These are phyloP conservation scores for Fomitopsis schrenkii DNA, from an alignment of 1,284 basidiomycete genomes.

Conservation along the genomic window DNA sequence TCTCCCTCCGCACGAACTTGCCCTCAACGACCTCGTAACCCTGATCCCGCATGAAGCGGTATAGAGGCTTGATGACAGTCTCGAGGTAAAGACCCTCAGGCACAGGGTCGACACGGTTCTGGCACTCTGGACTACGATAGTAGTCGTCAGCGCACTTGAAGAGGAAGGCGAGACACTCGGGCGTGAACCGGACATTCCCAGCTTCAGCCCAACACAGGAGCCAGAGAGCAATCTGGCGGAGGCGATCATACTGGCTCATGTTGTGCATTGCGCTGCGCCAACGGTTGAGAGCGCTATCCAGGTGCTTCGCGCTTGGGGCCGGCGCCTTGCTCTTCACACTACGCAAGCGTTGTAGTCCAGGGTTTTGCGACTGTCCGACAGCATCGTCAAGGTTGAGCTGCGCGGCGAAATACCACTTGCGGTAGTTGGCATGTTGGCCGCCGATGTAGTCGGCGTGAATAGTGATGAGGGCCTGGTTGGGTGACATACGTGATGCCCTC, in stretches of 20 bases:
- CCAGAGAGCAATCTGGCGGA: constrained; percentile 94
- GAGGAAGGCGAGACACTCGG: constrained; percentile 98
- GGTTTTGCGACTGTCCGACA: constrained; percentile 93
- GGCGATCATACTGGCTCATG: constrained; percentile 98
- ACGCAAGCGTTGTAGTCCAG: constrained; percentile 85
- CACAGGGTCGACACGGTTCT: constrained; percentile 91
- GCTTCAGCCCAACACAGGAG: constrained; percentile 98
- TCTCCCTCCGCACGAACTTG: constrained; percentile 92
- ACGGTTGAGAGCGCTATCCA: constrained; percentile 88
- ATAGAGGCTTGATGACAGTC: constrained; percentile 91
- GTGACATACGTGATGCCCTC: constrained; percentile 96
- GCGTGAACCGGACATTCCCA: constrained; percentile 95
- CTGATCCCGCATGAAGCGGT: constrained; percentile 96
- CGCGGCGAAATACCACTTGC: constrained; percentile 99
- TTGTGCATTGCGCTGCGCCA: constrained; percentile 99
- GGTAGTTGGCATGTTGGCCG: constrained; percentile 94
- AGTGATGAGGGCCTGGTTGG: constrained; percentile 92
- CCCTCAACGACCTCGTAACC: constrained; percentile 96
- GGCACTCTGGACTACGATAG: constrained; percentile 97
- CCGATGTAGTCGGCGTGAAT: constrained; percentile 99
- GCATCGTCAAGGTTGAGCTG: constrained; percentile 99
- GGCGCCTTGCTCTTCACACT: constrained; percentile 70
- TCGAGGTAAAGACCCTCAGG: constrained; percentile 94
- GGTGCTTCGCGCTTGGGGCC: constrained; percentile 73
- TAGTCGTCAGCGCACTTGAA: constrained; percentile 99